Evolutionary conservation across 2,329 filamentous ascomycete species (phyloP).

Genomic region (Ascochyta clinopodiicola): DNA sequence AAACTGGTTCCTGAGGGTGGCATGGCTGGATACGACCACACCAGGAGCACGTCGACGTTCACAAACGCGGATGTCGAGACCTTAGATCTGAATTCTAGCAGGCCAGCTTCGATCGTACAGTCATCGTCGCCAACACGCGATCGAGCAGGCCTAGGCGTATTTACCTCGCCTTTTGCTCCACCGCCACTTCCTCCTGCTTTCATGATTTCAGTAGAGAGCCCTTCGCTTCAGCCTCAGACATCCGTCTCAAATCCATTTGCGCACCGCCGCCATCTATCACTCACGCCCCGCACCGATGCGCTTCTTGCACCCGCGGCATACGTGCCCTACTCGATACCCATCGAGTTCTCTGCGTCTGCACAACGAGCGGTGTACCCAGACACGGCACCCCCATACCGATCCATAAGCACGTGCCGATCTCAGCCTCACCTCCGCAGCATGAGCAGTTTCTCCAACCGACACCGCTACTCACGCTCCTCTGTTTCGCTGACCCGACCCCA

Average conservation of each 20-base stretch:
- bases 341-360: constrained; percentile 40
- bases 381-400: constrained; percentile 22
- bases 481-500: constrained; percentile 40
- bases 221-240: constrained; percentile 22
- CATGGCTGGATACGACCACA: not conserved
- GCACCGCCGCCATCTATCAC: constrained; percentile 3
- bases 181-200: constrained; percentile 38
- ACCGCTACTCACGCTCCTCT: constrained; percentile 34
- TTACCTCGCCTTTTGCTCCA: constrained; percentile 37
- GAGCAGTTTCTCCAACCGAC: constrained; percentile 27
- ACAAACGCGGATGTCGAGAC: constrained; percentile 39
- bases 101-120: constrained; percentile 27
- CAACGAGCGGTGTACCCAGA: constrained; percentile 43
- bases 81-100: constrained; percentile 27
- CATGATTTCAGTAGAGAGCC: constrained; percentile 18
- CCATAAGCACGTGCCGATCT: constrained; percentile 27
- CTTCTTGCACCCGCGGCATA: constrained; percentile 25
- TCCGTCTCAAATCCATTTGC: constrained; percentile 22
- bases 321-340: constrained; percentile 33
- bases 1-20: constrained; percentile 11
- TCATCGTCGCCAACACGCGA: constrained; percentile 27
- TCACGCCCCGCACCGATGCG: constrained; percentile 23
- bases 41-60: constrained; percentile 17
- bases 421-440: constrained; percentile 24
- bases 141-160: constrained; percentile 32